Conservation (phyloP, 306 rosid species). For the Inga oerstediana region DNA sequence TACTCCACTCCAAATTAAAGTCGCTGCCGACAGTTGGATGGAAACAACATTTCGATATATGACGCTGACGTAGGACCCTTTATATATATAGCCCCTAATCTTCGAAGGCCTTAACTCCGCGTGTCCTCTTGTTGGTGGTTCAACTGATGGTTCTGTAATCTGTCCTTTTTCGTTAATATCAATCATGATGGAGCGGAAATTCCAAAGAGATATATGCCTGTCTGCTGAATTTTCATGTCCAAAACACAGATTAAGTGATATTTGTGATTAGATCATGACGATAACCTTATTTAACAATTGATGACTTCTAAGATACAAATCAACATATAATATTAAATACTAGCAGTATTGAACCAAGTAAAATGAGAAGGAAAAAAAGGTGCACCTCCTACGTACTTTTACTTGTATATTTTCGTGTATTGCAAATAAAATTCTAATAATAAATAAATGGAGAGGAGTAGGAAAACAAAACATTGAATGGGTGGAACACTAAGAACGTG, state of each 20-base stretch:
- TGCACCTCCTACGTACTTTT: too few species aligned
- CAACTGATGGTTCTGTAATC: neutral
- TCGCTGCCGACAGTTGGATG: neutral
- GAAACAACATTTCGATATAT: neutral
- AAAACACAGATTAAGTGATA: neutral
- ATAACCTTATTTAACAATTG: neutral
- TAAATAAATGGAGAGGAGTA: too few species aligned
- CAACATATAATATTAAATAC: too few species aligned
- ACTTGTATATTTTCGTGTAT: neutral
- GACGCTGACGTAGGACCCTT: neutral
- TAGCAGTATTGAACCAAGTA: too few species aligned
- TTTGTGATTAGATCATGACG: neutral
- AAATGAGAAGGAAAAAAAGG: too few species aligned
- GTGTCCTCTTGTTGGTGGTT: neutral
- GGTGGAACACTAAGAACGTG: too few species aligned
- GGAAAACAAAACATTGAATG: too few species aligned
- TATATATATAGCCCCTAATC: neutral
- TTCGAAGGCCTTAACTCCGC: neutral
- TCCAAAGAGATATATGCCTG: neutral
- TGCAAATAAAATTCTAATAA: neutral
- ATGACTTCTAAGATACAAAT: neutral
- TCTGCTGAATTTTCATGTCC: neutral
- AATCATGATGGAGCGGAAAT: neutral
- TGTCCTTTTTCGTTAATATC: neutral
- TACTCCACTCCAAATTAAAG: neutral